Base-by-base conservation (phyloP, 2,329 filamentous ascomycete genomes). In the Ceratocystis ficicola region DNA sequence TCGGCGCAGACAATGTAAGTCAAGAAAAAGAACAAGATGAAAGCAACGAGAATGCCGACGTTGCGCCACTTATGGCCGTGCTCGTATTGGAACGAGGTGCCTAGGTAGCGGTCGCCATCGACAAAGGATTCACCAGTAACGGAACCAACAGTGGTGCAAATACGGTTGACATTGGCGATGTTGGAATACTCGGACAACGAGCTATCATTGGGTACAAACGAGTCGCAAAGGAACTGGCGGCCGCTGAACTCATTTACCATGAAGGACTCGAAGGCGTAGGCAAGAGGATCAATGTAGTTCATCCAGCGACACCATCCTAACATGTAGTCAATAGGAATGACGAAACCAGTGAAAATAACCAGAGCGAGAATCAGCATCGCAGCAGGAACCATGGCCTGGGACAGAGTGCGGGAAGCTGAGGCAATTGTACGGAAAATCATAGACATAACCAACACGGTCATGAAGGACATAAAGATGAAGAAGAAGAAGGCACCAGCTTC, bases 371-470 rank as follows among this genome's bases (percentile, higher is more conserved):
- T 87, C 69, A 86, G 74, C 15, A 86, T 69, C 3, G 83, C 81
- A 46, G 83, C 79, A 1, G 82, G 83, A 1, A 83, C 82, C 75
- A 86, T 80, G 70, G 83, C 83, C 71, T 86, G 82, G 12, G 84
- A 84, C 12, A 87, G 77, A 0, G 88, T 89, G 62, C 88, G 81
- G 3, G 90, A 91, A 1, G 86, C 77, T 0, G 88, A 86, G n/a
- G 83, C 90, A 69, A 95, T 89, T 5, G 85, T 87, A 62, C 90
- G 83, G 82, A 95, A 95, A 69, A 93, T 81, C 85, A 90, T 92
- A 61, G 87, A 91, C 88, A 94, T 94, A 69, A 83, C 80, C 71
- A 95, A 70, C 0, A 89, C 89, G 0, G 85, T 85, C 67, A 81
- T 73, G 75, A 93, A 90, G 1, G 85, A 87, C 72, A 93, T 82